phyloP scores from a whole-genome alignment of 768 basidiomycete species.

The Cyclocybe aegerita region DNA sequence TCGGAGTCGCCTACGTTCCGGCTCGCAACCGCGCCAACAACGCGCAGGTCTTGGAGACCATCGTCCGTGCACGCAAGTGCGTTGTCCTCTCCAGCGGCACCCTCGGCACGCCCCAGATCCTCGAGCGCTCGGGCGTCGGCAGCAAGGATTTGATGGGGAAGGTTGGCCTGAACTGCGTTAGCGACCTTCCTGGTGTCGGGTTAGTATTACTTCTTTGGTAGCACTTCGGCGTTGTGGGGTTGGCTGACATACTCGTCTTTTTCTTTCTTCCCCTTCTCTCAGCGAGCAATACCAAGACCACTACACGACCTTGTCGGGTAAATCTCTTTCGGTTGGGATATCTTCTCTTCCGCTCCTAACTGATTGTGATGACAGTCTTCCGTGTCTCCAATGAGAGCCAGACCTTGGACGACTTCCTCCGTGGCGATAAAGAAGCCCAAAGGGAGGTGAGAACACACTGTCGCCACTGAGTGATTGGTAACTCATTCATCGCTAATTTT shows the following conservation, averaged over 20 bases:
- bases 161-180: slow-evolving; percentile 59
- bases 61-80: slow-evolving; percentile 64
- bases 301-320: slow-evolving; percentile 67
- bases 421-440: slow-evolving; percentile 59
- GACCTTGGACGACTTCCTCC: slow-evolving; percentile 70
- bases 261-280: neutral
- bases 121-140: slow-evolving; percentile 74
- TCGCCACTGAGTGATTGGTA: too few relatives aligned
- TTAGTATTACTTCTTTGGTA: slow-evolving; percentile 24
- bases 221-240: neutral
- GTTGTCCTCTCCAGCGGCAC: slow-evolving; percentile 69
- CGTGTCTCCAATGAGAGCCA: slow-evolving; percentile 65
- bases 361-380: slow-evolving; percentile 38
- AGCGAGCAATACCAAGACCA: slow-evolving; percentile 76
- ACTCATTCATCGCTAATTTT: neutral
- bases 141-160: slow-evolving; percentile 51
- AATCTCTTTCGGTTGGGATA: slow-evolving; percentile 11
- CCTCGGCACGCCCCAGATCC: slow-evolving; percentile 70
- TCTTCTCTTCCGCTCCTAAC: neutral
- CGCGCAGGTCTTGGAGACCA: slow-evolving; percentile 55
- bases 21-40: slow-evolving; percentile 56
- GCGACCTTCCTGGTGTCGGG: slow-evolving; percentile 72
- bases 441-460: slow-evolving; percentile 41
- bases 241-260: neutral
- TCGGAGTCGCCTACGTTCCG: slow-evolving; percentile 70